Percentiles rank a stretch among this genome's conserved stretches.
phyloP scores from a whole-genome alignment of 257 asterid genomes.

The Apocynum venetum region DNA sequence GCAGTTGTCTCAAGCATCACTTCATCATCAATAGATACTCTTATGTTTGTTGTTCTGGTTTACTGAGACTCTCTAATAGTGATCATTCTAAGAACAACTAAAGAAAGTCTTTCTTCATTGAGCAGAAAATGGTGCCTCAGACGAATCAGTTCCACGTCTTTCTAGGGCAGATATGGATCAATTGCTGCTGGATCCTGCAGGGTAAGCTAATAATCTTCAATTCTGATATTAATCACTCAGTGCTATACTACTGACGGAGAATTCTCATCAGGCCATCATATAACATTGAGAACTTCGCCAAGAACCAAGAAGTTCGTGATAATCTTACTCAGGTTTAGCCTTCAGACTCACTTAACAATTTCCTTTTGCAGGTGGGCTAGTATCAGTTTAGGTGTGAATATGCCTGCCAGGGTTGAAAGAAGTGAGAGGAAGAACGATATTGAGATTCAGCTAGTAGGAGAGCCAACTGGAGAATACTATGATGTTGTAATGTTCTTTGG shows the following conservation, averaged over 20 bases:
- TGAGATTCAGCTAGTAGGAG: conserved; percentile 72
- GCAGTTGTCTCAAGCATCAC: background rate
- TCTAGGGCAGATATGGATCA: conserved; percentile 78
- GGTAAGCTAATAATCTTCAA: conserved; percentile 41
- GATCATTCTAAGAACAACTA: background rate
- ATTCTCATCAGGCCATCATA: background rate
- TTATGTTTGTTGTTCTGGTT: background rate
- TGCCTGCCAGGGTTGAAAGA: conserved; percentile 93
- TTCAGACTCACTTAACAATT: background rate
- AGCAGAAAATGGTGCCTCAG: conserved; percentile 57
- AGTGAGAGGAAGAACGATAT: conserved; percentile 53
- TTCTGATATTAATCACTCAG: background rate
- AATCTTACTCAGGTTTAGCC: background rate
- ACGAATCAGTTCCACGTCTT: conserved; percentile 56
- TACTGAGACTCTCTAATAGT: background rate
- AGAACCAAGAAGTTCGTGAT: background rate
- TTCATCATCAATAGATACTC: background rate
- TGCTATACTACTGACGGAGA: background rate
- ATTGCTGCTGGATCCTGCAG: conserved; percentile 64
- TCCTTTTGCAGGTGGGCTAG: conserved; percentile 62
- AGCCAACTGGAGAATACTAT: conserved; percentile 82
- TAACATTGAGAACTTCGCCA: background rate
- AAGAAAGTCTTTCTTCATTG: background rate
- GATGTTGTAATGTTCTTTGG: conserved; percentile 85
- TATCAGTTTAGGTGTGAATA: conserved; percentile 73